Evolutionary conservation across 2,329 filamentous ascomycete species (phyloP), one percentile per base, ranked within the genome.

Genomic region (Calonectria naviculata): DNA sequence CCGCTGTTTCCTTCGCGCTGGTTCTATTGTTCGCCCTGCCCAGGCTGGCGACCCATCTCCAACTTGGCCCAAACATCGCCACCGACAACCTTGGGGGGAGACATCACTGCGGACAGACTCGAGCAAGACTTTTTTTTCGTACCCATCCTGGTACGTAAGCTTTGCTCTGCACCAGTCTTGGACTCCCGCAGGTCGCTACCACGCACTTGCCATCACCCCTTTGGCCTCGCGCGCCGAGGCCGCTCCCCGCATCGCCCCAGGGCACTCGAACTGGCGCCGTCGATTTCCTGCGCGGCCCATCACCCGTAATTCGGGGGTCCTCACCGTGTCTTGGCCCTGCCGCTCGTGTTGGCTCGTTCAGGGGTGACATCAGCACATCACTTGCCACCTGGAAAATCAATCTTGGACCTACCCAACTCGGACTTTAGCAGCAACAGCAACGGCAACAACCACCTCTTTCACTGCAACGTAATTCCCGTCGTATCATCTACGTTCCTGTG

Each of bases 331-430:
- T 49, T 67, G 44, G 54, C 54, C 10, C n/a, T 29, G 42, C 34
- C 21, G 34, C 54, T 61, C 17, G 34, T 26, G 31, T 44, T 49
- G 24, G 56, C 34, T 52, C 47, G 56, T 61, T 67, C 65, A 61
- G 65, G 65, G 65, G 54, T 67, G 65, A 36, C 65, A 67, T 67
- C 65, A 61, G 56, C 54, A 19, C 56, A 52, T 52, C 44, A 31
- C 56, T 38, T 34, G 65, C 65, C 31, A 67, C 28, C 28, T 29
- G 19, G 54, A 21, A 46, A 56, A 29, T 28, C 5, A 28, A 42
- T 44, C 56, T 61, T 61, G 36, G 36, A 61, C 56, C 56, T 61
- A 36, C 52, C 52, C 52, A 58, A 58, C 52, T 38, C n/a, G 56
- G 36, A 41, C 36, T 28, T 56, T 36, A 54, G 10, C 19, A 49